Percentiles rank a stretch among this genome's conserved stretches.
Evolutionary conservation across 2,329 filamentous ascomycete species (phyloP).

Genomic region (Pseudogymnoascus sp.): DNA sequence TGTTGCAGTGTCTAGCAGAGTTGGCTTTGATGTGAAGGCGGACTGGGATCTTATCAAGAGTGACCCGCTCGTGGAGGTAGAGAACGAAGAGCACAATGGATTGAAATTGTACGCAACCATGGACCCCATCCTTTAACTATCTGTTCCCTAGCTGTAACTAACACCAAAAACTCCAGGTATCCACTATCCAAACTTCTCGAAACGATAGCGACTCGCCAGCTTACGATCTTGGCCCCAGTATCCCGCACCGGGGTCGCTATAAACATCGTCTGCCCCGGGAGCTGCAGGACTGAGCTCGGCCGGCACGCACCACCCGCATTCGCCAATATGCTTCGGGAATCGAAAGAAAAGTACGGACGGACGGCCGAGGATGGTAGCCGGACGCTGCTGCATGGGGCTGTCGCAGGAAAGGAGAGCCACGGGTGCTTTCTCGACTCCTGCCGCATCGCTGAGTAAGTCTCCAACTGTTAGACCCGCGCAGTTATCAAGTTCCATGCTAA

Average conservation of each 20-base stretch:
- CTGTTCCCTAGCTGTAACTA: constrained; percentile 1
- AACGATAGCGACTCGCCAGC: constrained; percentile 19
- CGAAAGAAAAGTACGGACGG: constrained; percentile 19
- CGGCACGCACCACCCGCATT: constrained; percentile 18
- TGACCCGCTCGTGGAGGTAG: constrained; percentile 19
- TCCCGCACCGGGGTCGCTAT: constrained; percentile 25
- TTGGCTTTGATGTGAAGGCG: constrained; percentile 16
- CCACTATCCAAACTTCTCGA: constrained; percentile 27
- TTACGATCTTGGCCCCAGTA: constrained; percentile 21
- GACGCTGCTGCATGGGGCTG: constrained; percentile 27
- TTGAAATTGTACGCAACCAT: constrained; percentile 13
- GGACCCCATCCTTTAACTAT: neutral
- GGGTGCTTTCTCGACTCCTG: constrained; percentile 20
- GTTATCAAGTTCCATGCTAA: neutral
- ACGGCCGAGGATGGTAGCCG: constrained; percentile 28
- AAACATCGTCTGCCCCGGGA: constrained; percentile 26
- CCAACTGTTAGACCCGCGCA: neutral
- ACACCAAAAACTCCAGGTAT: constrained; percentile 20
- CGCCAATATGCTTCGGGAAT: constrained; percentile 10
- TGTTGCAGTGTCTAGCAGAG: constrained; percentile 17
- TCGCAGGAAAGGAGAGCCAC: constrained; percentile 26
- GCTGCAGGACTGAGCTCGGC: constrained; percentile 24
- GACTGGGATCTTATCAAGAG: constrained; percentile 21
- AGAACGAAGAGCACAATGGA: constrained; percentile 16
- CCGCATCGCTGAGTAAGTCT: constrained; percentile 16